phyloP scores from a whole-genome alignment of 1,284 basidiomycete species.

The Fomitiporia mediterranea region DNA sequence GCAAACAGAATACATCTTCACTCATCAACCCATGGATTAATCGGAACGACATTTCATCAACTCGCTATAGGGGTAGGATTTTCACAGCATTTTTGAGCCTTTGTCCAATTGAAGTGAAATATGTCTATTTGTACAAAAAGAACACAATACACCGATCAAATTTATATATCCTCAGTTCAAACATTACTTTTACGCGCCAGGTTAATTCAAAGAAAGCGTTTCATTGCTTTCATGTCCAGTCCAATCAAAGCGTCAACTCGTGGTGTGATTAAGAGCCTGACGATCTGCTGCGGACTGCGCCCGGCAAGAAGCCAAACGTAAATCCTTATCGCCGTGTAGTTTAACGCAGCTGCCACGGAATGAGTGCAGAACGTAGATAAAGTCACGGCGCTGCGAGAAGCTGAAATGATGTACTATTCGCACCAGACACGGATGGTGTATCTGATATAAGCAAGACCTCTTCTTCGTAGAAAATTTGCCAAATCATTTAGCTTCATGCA shows the following conservation, averaged over 20 bases:
- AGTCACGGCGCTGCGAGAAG: slow-evolving; percentile 39
- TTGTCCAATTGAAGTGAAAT: too few relatives aligned
- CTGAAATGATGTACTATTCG: background rate
- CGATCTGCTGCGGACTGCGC: slow-evolving; percentile 49
- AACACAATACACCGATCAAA: too few relatives aligned
- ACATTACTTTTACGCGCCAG: too few relatives aligned
- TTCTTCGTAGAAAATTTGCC: too few relatives aligned
- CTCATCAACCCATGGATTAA: too few relatives aligned
- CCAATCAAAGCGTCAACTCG: slow-evolving; percentile 56
- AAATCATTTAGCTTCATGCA: too few relatives aligned
- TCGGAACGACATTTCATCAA: background rate
- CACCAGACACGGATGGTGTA: too few relatives aligned
- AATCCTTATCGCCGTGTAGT: slow-evolving; percentile 54
- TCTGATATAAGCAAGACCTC: too few relatives aligned
- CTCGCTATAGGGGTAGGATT: too few relatives aligned
- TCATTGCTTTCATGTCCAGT: slow-evolving; percentile 34
- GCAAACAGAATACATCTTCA: background rate
- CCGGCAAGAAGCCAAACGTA: slow-evolving; percentile 15
- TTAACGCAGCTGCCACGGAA: slow-evolving; percentile 54
- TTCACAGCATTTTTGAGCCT: too few relatives aligned
- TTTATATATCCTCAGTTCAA: too few relatives aligned
- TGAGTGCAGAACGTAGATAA: slow-evolving; percentile 56
- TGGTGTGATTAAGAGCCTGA: slow-evolving; percentile 37
- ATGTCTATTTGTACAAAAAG: too few relatives aligned
- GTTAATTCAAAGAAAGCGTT: background rate